Percentiles rank a stretch among this genome's conserved stretches.
Conservation (phyloP, 192 early-diverging fungal species). For the Geosiphon pyriformis region DNA sequence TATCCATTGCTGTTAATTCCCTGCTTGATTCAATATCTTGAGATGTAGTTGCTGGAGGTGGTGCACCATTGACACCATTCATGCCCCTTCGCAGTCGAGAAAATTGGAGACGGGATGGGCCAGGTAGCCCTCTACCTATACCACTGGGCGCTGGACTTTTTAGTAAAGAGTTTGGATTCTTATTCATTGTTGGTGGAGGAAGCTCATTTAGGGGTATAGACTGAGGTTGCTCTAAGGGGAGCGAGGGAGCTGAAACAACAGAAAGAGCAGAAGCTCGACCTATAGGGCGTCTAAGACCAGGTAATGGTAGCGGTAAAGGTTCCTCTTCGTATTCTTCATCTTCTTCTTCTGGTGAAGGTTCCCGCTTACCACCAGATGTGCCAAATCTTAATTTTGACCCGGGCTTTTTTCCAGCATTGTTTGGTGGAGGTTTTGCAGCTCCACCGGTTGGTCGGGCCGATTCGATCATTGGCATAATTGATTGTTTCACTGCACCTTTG, state of each 20-base stretch:
- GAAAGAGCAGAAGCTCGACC: neutral
- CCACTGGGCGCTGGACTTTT: neutral
- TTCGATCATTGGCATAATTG: constrained; percentile 74
- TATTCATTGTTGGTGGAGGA: constrained; percentile 24
- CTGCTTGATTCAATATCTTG: constrained; percentile 12
- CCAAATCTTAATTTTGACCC: constrained; percentile 42
- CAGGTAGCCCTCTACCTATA: constrained; percentile 8
- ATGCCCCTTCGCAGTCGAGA: neutral
- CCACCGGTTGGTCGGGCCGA: constrained; percentile 47
- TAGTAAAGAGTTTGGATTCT: constrained; percentile 10
- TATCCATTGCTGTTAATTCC: constrained; percentile 10
- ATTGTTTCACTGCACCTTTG: constrained; percentile 64
- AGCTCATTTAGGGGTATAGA: neutral
- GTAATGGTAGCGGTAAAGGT: constrained; percentile 18
- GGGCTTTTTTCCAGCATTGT: constrained; percentile 4
- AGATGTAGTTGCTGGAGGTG: constrained; percentile 2
- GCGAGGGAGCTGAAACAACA: neutral
- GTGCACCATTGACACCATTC: constrained; percentile 18
- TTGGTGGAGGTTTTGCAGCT: constrained; percentile 1
- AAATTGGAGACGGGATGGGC: constrained; percentile 18
- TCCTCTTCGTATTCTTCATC: constrained; percentile 32
- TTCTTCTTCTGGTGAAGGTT: constrained; percentile 25
- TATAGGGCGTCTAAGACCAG: constrained; percentile 11
- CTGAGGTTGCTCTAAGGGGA: neutral
- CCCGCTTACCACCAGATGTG: constrained; percentile 30